Evolutionary conservation across 768 basidiomycete species (phyloP).

Genomic region (Boletellus sp.): DNA sequence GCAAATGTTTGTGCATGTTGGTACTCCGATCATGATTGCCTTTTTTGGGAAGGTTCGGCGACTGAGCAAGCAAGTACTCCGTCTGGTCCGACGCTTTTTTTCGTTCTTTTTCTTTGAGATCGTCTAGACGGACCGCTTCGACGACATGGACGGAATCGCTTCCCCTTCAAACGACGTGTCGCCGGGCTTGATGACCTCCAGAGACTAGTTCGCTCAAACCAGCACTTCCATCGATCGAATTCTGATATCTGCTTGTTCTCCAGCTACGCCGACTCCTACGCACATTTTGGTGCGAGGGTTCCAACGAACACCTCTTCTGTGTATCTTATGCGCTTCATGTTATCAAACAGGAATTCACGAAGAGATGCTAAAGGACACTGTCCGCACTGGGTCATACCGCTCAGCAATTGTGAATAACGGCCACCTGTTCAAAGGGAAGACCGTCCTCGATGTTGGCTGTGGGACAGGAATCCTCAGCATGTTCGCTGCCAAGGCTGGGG

Average conservation of each 20-base stretch:
- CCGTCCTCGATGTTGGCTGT: slow-evolving; percentile 96
- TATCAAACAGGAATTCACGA: slow-evolving; percentile 81
- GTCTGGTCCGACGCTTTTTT: slow-evolving; percentile 4
- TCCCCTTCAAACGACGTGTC: slow-evolving; percentile 24
- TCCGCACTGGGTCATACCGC: slow-evolving; percentile 94
- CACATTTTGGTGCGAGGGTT: slow-evolving; percentile 73
- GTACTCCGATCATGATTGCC: slow-evolving; percentile 10
- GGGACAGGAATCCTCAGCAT: slow-evolving; percentile 97
- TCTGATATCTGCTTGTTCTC: slow-evolving; percentile 38
- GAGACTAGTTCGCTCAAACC: slow-evolving; percentile 73
- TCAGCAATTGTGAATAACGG: slow-evolving; percentile 91
- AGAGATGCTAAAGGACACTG: slow-evolving; percentile 97
- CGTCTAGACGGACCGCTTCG: slow-evolving; percentile 3
- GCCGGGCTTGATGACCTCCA: slow-evolving; percentile 68
- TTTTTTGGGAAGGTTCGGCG: slow-evolving; percentile 4
- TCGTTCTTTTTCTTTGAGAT: neutral
- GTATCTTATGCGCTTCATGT: slow-evolving; percentile 5
- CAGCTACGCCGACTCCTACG: slow-evolving; percentile 95
- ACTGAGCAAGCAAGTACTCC: neutral
- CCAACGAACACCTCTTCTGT: neutral
- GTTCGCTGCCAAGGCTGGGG: slow-evolving; percentile 97
- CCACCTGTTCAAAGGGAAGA: slow-evolving; percentile 95
- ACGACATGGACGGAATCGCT: slow-evolving; percentile 30
- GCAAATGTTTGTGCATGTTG: slow-evolving; percentile 14
- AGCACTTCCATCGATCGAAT: slow-evolving; percentile 25